A percentile compares a stretch with the other conserved stretches of the same genome.
phyloP scores from a whole-genome alignment of 345 rosid genomes.

The Murraya paniculata region DNA sequence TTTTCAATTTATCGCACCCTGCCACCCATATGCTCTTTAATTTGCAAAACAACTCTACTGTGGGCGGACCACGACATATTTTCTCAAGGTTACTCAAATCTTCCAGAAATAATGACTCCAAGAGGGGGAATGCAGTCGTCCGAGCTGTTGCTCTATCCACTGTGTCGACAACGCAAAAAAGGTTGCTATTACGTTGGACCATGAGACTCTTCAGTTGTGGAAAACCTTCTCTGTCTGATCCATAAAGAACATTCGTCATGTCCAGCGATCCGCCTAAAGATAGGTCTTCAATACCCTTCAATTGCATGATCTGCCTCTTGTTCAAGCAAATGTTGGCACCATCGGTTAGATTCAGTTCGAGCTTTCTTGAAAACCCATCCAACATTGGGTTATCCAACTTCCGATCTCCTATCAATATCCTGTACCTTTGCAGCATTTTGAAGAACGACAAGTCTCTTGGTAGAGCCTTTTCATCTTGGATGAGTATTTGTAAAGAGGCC shows the following conservation, averaged over 20 bases:
- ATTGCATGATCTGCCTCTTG: neutral
- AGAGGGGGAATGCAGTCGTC: conserved; percentile 1
- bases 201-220: conserved; percentile 1
- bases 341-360: too few relatives aligned
- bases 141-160: neutral
- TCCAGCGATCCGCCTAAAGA: conserved; percentile 1
- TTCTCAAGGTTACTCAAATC: conserved; percentile 2
- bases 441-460: neutral
- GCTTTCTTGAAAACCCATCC: rapidly evolving
- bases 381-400: rapidly evolving
- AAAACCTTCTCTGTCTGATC: conserved; percentile 3
- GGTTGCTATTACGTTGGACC: neutral
- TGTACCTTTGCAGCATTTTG: too few relatives aligned
- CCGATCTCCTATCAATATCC: too few relatives aligned
- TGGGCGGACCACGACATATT: neutral
- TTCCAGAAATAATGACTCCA: neutral
- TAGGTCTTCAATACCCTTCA: conserved; percentile 5
- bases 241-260: neutral
- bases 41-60: conserved; percentile 1
- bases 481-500: neutral
- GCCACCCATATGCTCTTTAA: conserved; percentile 3
- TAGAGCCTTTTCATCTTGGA: neutral
- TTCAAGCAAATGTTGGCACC: neutral
- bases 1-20: neutral
- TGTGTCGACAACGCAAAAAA: neutral